Base-by-base conservation (phyloP, 2,329 filamentous ascomycete species). In the Rhexocercosporidium sp. region DNA sequence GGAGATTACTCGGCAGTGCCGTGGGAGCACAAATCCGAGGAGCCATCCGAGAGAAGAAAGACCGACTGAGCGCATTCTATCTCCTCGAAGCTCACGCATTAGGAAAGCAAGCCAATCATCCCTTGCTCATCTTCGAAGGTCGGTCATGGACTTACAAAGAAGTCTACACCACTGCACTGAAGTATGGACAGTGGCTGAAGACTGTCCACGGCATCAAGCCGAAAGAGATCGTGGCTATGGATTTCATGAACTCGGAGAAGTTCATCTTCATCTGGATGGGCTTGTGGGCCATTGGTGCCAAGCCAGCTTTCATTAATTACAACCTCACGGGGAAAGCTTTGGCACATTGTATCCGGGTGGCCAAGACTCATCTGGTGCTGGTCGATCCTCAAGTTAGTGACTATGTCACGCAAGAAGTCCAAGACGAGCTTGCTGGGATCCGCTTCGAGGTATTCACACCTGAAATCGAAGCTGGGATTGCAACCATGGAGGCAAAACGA, bases 241-340 rank as follows among this genome's bases (percentile, higher is more conserved):
- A 96, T 77, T 92, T 92, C 72, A 90, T 91, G 79, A 97, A 97
- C 77, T 92, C 88, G 47, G 88, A 93, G n/a, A 84, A 85, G 3
- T 95, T 93, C 74, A 75, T 95, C 31, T 92, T 94, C 76, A 70
- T 96, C 9, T 75, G 90, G 84, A 82, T 94, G 64, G 93, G 90
- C 0, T 79, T 97, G 37, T 97, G 93, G 93, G 88, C 90, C 34
- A 88, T 97, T 66, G 94, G 94, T 12, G 93, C 92, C 0, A 89
- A 89, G 65, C 93, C 93, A 0, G 93, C 93, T 0, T 93, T 96
- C 73, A 91, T 97, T 80, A 97, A 97, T 79, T 95, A 94, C 79
- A 96, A 96, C 76, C 81, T 97, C 59, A 84, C 86, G 0, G 90
- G 89, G 14, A 87, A 90, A 31, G 84, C 92, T 0, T 81, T 97